Evolutionary conservation across 345 rosid species (phyloP).

Genomic region (Populus tremula): DNA sequence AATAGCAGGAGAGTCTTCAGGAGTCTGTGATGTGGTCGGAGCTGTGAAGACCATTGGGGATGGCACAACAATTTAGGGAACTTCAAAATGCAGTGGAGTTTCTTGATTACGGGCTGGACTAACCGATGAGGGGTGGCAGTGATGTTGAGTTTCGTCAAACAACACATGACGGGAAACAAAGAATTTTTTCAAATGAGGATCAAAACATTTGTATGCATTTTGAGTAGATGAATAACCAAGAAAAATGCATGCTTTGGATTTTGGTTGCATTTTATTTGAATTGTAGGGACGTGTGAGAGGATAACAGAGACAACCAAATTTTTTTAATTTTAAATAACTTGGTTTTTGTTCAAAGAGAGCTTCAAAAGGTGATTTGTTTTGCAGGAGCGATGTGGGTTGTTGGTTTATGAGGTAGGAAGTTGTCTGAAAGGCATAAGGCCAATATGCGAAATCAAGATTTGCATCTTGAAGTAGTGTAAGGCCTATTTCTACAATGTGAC

Average conservation of each 20-base stretch:
- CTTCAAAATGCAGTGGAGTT: too few relatives aligned
- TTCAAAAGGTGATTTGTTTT: too few relatives aligned
- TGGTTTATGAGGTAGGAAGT: fast-evolving
- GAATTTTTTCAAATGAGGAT: too few relatives aligned
- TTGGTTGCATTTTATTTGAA: background rate
- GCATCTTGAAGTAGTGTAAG: background rate
- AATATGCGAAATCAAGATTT: fast-evolving
- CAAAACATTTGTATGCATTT: too few relatives aligned
- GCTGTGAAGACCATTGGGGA: too few relatives aligned
- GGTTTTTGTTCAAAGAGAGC: too few relatives aligned
- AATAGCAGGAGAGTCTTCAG: too few relatives aligned
- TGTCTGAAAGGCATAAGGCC: background rate
- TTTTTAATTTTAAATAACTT: too few relatives aligned
- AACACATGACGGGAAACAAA: background rate
- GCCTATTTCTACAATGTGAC: fast-evolving
- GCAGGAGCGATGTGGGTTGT: background rate
- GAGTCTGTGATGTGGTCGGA: fast-evolving
- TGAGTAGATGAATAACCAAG: background rate
- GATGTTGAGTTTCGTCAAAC: background rate
- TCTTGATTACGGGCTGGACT: too few relatives aligned
- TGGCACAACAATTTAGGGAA: too few relatives aligned
- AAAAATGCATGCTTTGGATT: too few relatives aligned
- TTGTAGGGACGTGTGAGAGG: background rate
- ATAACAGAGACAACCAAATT: background rate
- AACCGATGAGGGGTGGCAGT: too few relatives aligned